These are phyloP conservation scores for Dichotomopilus funicola DNA, from an alignment of 2,329 filamentous ascomycete genomes.

Conservation along the genomic window DNA sequence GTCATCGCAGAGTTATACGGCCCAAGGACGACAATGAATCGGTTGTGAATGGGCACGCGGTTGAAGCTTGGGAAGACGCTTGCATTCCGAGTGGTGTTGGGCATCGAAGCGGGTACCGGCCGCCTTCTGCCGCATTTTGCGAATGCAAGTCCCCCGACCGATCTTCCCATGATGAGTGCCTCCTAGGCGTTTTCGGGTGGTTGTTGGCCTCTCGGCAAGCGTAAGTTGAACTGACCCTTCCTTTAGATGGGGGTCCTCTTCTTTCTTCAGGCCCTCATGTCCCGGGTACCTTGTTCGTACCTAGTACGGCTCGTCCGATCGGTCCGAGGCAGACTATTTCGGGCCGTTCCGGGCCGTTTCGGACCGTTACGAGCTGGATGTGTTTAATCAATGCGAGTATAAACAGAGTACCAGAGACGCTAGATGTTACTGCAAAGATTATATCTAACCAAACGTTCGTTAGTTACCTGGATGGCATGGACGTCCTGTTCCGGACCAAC, in stretches of 20 bases:
- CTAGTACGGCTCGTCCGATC: too few relatives aligned
- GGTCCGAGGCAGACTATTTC: too few relatives aligned
- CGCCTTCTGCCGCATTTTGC: neutral
- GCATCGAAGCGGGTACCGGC: neutral
- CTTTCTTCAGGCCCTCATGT: neutral
- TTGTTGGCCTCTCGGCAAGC: conserved; percentile 26
- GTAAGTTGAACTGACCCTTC: conserved; percentile 7
- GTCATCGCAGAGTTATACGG: conserved; percentile 16
- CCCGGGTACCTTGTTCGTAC: too few relatives aligned
- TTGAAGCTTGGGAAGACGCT: conserved; percentile 10
- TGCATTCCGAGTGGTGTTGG: conserved; percentile 11
- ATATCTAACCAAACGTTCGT: too few relatives aligned
- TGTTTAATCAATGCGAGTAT: too few relatives aligned
- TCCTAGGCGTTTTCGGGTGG: conserved; percentile 29
- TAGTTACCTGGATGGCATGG: conserved; percentile 24
- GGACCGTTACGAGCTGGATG: too few relatives aligned
- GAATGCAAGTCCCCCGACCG: neutral
- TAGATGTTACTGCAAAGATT: too few relatives aligned
- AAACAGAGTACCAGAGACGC: too few relatives aligned
- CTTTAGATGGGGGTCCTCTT: neutral
- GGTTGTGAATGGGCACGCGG: neutral
- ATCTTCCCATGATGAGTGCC: neutral
- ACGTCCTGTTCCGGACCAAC: conserved; percentile 27
- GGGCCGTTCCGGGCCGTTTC: too few relatives aligned
- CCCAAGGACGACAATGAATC: neutral